Base-by-base conservation (phyloP, 2,329 filamentous ascomycete genomes). In the Trichoderma guizhouense region DNA sequence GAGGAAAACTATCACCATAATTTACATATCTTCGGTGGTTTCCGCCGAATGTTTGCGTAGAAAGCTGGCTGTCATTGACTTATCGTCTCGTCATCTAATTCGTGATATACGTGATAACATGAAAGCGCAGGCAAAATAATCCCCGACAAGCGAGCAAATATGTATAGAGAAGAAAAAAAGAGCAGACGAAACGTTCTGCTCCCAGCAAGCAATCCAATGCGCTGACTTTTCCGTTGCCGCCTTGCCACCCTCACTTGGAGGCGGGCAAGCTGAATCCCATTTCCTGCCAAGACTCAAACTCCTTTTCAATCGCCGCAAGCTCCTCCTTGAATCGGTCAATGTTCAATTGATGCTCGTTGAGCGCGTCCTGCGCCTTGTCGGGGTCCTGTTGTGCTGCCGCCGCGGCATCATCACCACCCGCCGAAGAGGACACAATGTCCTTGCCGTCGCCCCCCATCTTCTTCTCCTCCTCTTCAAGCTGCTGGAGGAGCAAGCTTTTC, bases 231-330 rank as follows among this genome's bases (percentile, higher is more conserved):
- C n/a, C n/a, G 9, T 18, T 30, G 8, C 11, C 66, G 18, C 26
- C 14, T 36, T 36, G 34, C 34, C 28, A 14, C 28, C 26, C 28
- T 47, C 55, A 61, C 47, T 69, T 69, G 24, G 57, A 62, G 7
- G 66, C 66, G 26, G 66, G 66, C 66, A 69, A 24, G 66, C 66
- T 69, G 24, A 69, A 69, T 36, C 66, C 66, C 66, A 69, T 69
- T 28, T 69, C 66, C 57, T 61, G 55, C 66, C 66, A 69, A 2
- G 66, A 69, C 66, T 69, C 66, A 21, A 69, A 69, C 21, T 69
- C 66, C 57, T 69, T 69, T 53, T 69, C 66, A 53, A 69, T 69
- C 28, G 66, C 66, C 28, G 57, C 36, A 26, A 69, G 66, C 39
- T 69, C 66, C 39, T 62, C 66, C 57, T 69, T 69, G 53, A 51